Base-by-base conservation (phyloP, 352 stramenopile species). In the Pythium oligandrum region DNA sequence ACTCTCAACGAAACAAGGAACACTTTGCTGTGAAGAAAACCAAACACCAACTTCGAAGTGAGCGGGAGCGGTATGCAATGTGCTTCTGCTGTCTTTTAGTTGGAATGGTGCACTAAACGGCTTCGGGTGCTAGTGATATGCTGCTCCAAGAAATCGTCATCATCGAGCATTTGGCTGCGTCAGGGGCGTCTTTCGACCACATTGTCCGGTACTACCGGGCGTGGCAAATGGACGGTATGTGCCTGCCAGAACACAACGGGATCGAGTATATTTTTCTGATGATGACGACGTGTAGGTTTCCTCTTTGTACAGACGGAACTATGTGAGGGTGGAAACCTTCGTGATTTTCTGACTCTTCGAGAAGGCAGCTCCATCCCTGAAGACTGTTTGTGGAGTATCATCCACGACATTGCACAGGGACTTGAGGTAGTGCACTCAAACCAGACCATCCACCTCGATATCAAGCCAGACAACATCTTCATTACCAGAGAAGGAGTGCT, bases 391-490 rank as follows among this genome's bases (percentile, higher is more conserved):
- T 96, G 86, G 87, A 66, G 60, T 30, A 83, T 96, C 12, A 44
- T 94, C n/a, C 59, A 71, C 38, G 75, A 96, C 39, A 57, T 94
- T 48, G 66, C 75, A 31, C 62, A 65, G 30, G 95, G 88, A 31
- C 69, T 98, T 4, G 75, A 78, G 38, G 83, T 96, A 17, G 83
- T 98, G 5, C 91, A 98, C 68, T 78, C 75, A 1, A 74, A 95
- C 48, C 63, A 74, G 0, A 81, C 98, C 35, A 88, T 98, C 17
- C 96, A 99, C 59, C 74, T 98, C 44, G 96, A 99, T 60, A 91
- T 99, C 58, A 99, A 99, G 63, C 93, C 95, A 9, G 91, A 94
- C n/a, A 99, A 99, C 60, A 88, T 98, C 48, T 97, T 98, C 60
- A 83, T 96, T 33, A 74, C 75, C 2, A 53, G 68, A 11, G 48